These are phyloP conservation scores for Kuraishia molischiana DNA, from an alignment of 805 yeast genomes.

Conservation along the genomic window DNA sequence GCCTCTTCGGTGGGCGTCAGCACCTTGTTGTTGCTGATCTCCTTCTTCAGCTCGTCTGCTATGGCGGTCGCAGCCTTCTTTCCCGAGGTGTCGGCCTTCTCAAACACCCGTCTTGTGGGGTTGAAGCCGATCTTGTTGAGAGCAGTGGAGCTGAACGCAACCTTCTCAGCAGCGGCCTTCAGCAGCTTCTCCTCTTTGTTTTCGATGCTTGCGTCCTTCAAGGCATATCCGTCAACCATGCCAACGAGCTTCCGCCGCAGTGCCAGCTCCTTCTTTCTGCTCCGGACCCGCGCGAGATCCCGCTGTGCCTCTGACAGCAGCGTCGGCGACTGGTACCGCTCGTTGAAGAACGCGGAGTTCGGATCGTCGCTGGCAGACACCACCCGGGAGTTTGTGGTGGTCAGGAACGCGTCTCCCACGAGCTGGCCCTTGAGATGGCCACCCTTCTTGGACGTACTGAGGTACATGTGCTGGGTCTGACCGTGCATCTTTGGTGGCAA, in stretches of 20 bases:
- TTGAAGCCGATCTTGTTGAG: conserved; percentile 18
- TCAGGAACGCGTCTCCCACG: conserved; percentile 7
- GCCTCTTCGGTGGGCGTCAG: not conserved
- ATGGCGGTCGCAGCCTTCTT: not conserved
- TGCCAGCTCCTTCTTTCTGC: conserved; percentile 23
- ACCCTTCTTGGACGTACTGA: conserved; percentile 18
- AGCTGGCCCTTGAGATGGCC: conserved; percentile 17
- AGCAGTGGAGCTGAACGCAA: conserved; percentile 13
- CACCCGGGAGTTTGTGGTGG: not conserved
- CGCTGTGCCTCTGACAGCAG: conserved; percentile 27
- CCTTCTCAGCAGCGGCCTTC: conserved; percentile 15
- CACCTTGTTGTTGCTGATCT: not conserved
- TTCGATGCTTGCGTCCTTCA: conserved; percentile 9
- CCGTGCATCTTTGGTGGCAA: conserved; percentile 45
- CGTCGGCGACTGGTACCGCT: conserved; percentile 38
- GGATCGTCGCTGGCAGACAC: conserved; percentile 8
- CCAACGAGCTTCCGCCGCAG: conserved; percentile 21
- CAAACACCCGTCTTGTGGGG: conserved; percentile 16
- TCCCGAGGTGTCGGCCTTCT: conserved; percentile 1
- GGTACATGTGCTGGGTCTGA: conserved; percentile 29
- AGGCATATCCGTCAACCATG: conserved; percentile 13
- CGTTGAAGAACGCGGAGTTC: conserved; percentile 41
- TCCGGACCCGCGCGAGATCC: conserved; percentile 23
- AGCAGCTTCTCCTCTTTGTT: conserved; percentile 10
- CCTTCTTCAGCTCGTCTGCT: not conserved